Base-by-base conservation (phyloP, 2,329 filamentous ascomycete genomes). In the Orbilia ellipsospora region DNA sequence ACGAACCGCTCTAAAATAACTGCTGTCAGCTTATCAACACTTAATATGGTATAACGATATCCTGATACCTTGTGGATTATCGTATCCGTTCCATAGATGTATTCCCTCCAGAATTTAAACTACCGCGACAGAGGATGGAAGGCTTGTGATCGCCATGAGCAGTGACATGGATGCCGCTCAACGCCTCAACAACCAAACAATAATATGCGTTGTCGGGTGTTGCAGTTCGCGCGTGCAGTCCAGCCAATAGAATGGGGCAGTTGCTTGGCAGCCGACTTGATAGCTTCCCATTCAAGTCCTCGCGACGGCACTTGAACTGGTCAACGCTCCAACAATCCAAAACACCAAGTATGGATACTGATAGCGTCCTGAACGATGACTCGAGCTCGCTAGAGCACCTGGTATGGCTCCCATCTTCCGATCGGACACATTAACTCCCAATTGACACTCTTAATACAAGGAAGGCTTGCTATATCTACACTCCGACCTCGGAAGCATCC, bases 381-480 rank as follows among this genome's bases (percentile, higher is more conserved):
- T 65, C 72, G 23, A 45, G 64, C 45, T 75, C 72, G 23, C 36
- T 75, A 61, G 72, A 69, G 54, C 72, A 75, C 59, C 72, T 69
- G 72, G 72, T 75, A 75, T 56, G 64, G 42, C 54, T 23, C 64
- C 45, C 16, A 15, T 48, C 40, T 31, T 40, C 70, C 28, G 18
- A 63, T 65, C 64, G 64, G 64, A 18, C 13, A 63, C 44, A 55
- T 62, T 59, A 40, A 59, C 56, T 15, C n/a, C 16, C 31, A 13
- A 52, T 40, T 72, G 36, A 72, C 60, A 51, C 40, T 31, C 70
- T 73, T 64, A 31, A 57, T 57, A 68, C 64, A 73, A 62, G 60
- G 72, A 73, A 83, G 82, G 78, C 80, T n/a, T 81, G 81, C 59
- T 83, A 82, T 73, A 79, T 83, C 61, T 83, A 81, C 77, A 78